Evolutionary conservation across 1,284 basidiomycete genomes (phyloP), one percentile per base, ranked within the genome.

Genomic region (Rhodotorula sp.): DNA sequence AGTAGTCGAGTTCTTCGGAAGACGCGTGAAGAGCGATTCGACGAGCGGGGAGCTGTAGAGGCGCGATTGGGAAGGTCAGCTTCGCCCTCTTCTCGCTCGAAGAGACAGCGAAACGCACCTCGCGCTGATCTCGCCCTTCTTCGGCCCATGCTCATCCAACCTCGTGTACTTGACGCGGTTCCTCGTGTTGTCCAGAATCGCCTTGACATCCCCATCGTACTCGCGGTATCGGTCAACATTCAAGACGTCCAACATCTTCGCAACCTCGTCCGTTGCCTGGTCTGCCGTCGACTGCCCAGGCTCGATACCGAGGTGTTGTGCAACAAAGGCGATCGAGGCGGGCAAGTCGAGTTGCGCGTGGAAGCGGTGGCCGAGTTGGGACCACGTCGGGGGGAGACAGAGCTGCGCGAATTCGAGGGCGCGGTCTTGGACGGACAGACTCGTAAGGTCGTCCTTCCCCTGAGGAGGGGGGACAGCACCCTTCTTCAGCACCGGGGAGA

Each of bases 21-120:
- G 80, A 54, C 92, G 88, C 2, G 93, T 96, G 80, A 97, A 97
- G 81, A 95, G 94, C 2, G 85, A 82, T 78, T 96, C 94, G 55
- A 92, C 88, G 48, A 97, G 83, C 24, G 93, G 92, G 37, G 83
- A 84, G 46, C 92, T 94, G 71, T 20, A 18, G 70, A 55, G 10
- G 48, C 26, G 4, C 30, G 34, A 18, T 52, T 28, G 16, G 24
- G 44, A 34, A 26, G 18, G 65, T 68, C 65, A 65, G 59, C 62
- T 5, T 4, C 1, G 11, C 10, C 58, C 6, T 22, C 30, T 22
- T 44, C 20, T 0, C 22, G 40, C 9, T 20, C 15, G n/a, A 30
- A 28, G 46, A 24, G 40, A 4, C 0, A 50, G 4, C 5, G 16
- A 18, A 20, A 81, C 88, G 80, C 76, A 93, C 91, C 84, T 80